Evolutionary conservation across 176 grass and related monocot species (phyloP).

Genomic region (Cenchrus americanus): DNA sequence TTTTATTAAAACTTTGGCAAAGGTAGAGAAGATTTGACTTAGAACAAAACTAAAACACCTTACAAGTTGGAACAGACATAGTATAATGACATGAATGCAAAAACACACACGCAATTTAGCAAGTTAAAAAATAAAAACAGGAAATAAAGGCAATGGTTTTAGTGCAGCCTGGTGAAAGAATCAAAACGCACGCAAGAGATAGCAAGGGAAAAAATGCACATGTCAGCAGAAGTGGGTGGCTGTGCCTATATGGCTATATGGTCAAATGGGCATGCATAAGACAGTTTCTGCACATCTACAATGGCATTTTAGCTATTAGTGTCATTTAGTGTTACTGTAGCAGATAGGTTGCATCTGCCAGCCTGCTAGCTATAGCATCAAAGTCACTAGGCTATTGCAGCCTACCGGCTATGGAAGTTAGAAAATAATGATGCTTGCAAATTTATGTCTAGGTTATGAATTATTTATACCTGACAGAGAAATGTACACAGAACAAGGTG

Average conservation of each 20-base stretch:
- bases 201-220: background rate
- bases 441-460: background rate
- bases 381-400: background rate
- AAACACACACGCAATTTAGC: background rate
- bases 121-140: background rate
- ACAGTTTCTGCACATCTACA: conserved; percentile 16
- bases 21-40: too few relatives aligned
- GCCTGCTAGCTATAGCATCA: background rate
- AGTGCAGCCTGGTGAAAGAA: background rate
- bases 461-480: background rate
- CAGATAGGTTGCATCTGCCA: background rate
- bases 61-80: too few relatives aligned
- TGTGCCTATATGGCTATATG: background rate
- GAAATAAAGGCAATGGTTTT: background rate
- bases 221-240: background rate
- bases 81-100: too few relatives aligned
- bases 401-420: background rate
- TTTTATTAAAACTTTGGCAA: background rate
- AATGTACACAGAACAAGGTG: background rate
- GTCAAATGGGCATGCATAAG: background rate
- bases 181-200: background rate
- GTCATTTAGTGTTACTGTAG: background rate
- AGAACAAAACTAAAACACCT: too few relatives aligned
- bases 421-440: conserved; percentile 3
- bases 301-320: background rate